phyloP scores from a whole-genome alignment of 306 rosid genomes.

The Dryas alaskensis region DNA sequence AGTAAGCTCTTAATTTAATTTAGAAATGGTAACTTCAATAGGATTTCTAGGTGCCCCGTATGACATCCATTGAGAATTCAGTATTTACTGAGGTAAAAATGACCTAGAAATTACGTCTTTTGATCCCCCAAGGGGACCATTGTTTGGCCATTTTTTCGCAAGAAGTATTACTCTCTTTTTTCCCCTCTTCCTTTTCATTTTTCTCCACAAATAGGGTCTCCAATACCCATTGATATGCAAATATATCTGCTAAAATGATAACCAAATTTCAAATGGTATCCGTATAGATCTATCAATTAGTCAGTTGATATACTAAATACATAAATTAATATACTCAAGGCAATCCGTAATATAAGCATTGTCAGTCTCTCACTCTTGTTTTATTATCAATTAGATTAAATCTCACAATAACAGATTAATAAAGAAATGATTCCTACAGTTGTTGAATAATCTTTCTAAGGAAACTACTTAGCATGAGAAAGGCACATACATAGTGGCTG shows the following conservation, averaged over 20 bases:
- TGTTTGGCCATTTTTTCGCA: too few species aligned
- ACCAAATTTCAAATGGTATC: too few species aligned
- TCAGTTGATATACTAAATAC: background rate
- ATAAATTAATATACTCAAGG: background rate
- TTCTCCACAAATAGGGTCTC: too few species aligned
- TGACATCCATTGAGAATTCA: background rate
- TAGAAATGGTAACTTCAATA: constrained; percentile 1
- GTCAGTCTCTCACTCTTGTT: background rate
- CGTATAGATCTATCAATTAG: too few species aligned
- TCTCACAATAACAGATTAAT: background rate
- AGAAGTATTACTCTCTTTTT: too few species aligned
- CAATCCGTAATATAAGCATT: background rate
- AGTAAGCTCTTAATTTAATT: background rate
- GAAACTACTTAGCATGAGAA: background rate
- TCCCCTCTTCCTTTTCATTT: too few species aligned
- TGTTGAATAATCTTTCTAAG: background rate
- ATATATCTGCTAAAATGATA: too few species aligned
- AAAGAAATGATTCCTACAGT: background rate
- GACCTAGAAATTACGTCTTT: background rate
- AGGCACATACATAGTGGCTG: background rate
- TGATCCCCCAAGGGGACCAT: too few species aligned
- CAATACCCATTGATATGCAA: too few species aligned
- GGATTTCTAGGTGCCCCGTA: background rate
- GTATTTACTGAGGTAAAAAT: background rate
- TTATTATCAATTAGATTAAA: background rate